Evolutionary conservation across 352 stramenopile genomes (phyloP), one percentile per base, ranked within the genome.

Genomic region (Peronospora tabacina): DNA sequence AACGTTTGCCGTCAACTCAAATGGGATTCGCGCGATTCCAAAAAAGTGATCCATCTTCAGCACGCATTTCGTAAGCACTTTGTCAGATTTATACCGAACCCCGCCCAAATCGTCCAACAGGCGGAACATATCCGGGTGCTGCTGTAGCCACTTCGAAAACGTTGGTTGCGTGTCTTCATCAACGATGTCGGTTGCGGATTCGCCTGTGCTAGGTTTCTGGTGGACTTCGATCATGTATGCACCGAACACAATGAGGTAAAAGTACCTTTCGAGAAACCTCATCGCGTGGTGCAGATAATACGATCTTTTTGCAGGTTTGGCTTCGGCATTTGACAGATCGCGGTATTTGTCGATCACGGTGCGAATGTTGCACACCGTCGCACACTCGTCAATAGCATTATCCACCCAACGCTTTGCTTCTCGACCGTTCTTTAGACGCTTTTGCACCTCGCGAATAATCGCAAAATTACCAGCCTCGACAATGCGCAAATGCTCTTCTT

Each of bases 1-100:
- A 5, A 94, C 79, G 42, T 79, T 86, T 5, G 63, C 42, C 12
- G 83, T 81, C 24, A 94, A 47, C 16, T 73, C 52, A 22, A 76
- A 83, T 7, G 72, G 80, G 15, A 90, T 81, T 13, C 72, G 64
- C 7, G 66, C 72, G 34, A 87, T 72, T 24, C 87, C 85, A 15
- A 85, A 88, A 52, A 96, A 95, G 43, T 96, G 86, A 37, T 96
- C 87, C 52, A 88, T 82, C 42, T 95, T 95, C 39, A 96, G 66
- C 33, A 95, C 83, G 26, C 75, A 84, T 42, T 85, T 66, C 15
- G 84, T 59, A 11, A 95, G 57, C 16, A 94, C 76, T 24, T 90
- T 82, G 47, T 91, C 77, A 0, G 78, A 90, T 28, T 85, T 79
- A 54, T 92, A 93, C 36, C 78, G 77, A 10, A 90, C 81, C 15